Evolutionary conservation across 75 land plant species (phyloP).

Genomic region (Picea glauca): DNA sequence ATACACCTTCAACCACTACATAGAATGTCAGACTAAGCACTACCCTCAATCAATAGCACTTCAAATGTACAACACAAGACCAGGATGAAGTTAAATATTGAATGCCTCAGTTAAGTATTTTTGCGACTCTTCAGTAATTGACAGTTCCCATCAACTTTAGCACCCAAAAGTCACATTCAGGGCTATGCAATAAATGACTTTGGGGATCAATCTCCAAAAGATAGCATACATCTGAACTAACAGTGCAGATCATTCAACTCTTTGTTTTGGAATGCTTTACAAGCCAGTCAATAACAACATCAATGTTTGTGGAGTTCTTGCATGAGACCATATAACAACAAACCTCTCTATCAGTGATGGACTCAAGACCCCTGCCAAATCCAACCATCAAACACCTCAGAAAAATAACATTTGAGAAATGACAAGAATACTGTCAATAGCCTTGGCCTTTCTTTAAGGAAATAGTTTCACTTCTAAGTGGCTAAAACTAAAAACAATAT

Average conservation of each 20-base stretch:
- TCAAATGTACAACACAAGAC: neutral
- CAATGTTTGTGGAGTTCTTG: conserved; percentile 97
- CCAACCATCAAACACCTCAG: neutral
- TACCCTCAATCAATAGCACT: neutral
- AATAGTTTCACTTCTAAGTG: neutral
- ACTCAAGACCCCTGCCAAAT: conserved; percentile 52
- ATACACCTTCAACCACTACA: conserved; percentile 4
- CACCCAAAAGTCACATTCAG: neutral
- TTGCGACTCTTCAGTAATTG: conserved; percentile 4
- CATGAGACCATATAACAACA: conserved; percentile 95
- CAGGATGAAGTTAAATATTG: conserved; percentile 4
- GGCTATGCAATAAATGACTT: neutral
- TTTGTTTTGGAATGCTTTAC: conserved; percentile 96
- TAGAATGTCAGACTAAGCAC: neutral
- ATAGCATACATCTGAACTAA: neutral
- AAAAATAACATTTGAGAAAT: neutral
- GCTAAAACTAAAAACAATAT: neutral
- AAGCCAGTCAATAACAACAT: conserved; percentile 92
- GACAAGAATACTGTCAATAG: neutral
- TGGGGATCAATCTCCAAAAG: neutral
- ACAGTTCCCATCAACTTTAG: conserved; percentile 4
- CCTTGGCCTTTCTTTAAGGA: neutral
- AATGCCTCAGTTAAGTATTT: neutral
- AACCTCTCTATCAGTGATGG: conserved; percentile 79
- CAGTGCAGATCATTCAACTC: conserved; percentile 33